Conservation (phyloP, 2,329 filamentous ascomycete species). For the Colletotrichum salicis region DNA sequence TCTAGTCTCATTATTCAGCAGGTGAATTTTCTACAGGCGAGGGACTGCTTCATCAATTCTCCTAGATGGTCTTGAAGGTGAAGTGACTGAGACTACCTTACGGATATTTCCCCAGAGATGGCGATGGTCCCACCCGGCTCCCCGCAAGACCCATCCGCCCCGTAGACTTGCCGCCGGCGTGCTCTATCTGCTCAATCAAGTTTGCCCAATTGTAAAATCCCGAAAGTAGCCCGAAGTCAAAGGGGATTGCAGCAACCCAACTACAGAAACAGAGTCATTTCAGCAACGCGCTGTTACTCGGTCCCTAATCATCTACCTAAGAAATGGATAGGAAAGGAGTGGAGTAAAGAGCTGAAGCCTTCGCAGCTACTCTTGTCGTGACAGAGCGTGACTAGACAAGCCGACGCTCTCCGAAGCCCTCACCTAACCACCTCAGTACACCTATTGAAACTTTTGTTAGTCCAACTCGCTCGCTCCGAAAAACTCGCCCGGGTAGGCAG, state of each 20-base stretch:
- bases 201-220: background rate
- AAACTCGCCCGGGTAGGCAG: background rate
- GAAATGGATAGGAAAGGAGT: background rate
- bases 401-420: background rate
- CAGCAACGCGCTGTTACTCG: background rate
- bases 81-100: background rate
- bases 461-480: background rate
- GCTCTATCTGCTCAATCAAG: background rate
- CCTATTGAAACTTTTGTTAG: background rate
- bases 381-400: background rate
- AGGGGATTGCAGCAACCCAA: background rate
- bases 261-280: background rate
- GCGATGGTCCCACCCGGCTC: background rate
- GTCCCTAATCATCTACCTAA: background rate
- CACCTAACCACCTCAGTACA: background rate
- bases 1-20: background rate
- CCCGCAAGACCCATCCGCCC: slow-evolving; percentile 28
- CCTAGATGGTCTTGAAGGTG: background rate
- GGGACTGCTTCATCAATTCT: background rate
- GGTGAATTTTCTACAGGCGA: background rate
- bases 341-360: background rate
- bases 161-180: background rate
- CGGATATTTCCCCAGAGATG: slow-evolving; percentile 13
- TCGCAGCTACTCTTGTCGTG: background rate
- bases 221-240: background rate